These are phyloP conservation scores for Sporothrix humicola DNA, from an alignment of 2,329 filamentous ascomycete species.

Conservation along the genomic window DNA sequence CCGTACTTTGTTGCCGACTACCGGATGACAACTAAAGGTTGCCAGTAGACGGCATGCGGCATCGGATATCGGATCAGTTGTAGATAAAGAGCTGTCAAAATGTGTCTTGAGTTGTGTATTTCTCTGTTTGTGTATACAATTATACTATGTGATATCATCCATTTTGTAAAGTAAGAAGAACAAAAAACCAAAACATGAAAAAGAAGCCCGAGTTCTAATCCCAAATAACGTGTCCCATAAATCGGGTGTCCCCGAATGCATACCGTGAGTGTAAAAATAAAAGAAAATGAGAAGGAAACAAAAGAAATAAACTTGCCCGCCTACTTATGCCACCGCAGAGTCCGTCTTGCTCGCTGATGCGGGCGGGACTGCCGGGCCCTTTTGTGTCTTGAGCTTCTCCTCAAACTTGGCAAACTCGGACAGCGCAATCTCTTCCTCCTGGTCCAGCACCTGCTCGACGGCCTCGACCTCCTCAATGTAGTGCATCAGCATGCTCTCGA, in stretches of 20 bases:
- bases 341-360: slow-evolving; percentile 47
- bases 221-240: neutral
- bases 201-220: neutral
- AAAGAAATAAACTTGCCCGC: neutral
- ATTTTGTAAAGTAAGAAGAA: neutral
- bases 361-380: slow-evolving; percentile 50
- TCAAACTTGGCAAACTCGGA: slow-evolving; percentile 94
- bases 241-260: neutral
- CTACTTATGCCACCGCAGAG: neutral
- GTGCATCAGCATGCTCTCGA: slow-evolving; percentile 98
- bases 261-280: slow-evolving; percentile 5
- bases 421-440: slow-evolving; percentile 87
- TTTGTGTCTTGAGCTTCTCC: slow-evolving; percentile 71
- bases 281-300: neutral
- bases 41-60: neutral
- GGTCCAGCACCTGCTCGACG: slow-evolving; percentile 86
- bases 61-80: neutral
- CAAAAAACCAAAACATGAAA: neutral
- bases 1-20: neutral
- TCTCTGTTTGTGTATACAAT: neutral
- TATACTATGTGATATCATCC: slow-evolving; percentile 12
- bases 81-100: neutral
- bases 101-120: slow-evolving; percentile 15
- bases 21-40: neutral
- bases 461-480: slow-evolving; percentile 96